phyloP scores from a whole-genome alignment of 2,329 filamentous ascomycete species.

The Aureobasidium lini region DNA sequence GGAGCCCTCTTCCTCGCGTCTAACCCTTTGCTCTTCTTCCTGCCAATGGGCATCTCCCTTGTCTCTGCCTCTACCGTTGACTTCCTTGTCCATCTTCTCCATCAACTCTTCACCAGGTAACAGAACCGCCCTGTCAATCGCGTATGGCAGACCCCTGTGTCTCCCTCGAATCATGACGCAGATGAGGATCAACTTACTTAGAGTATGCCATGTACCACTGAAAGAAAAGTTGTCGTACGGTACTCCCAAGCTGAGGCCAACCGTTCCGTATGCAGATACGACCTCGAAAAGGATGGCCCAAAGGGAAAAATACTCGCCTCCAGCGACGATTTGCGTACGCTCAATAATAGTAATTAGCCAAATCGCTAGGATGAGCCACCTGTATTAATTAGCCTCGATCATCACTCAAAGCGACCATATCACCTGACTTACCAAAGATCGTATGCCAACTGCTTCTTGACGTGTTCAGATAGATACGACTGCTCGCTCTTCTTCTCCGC shows the following conservation, averaged over 20 bases:
- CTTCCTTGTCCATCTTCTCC: constrained; percentile 27
- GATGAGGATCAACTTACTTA: constrained; percentile 45
- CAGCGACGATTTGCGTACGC: constrained; percentile 10
- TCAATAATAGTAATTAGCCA: constrained; percentile 36
- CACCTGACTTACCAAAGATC: constrained; percentile 29
- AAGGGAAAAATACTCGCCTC: constrained; percentile 23
- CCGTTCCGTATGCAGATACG: constrained; percentile 27
- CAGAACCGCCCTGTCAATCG: constrained; percentile 37
- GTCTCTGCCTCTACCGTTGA: constrained; percentile 11
- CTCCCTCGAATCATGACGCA: constrained; percentile 45
- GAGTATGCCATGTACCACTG: constrained; percentile 36
- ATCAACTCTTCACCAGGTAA: constrained; percentile 28
- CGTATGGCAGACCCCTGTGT: constrained; percentile 44
- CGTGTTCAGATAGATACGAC: constrained; percentile 39
- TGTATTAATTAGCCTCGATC: background rate
- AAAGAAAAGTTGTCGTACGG: constrained; percentile 35
- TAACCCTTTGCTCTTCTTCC: background rate
- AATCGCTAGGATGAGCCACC: constrained; percentile 30
- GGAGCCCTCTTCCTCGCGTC: background rate
- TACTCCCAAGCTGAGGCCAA: constrained; percentile 28
- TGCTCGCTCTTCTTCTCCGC: constrained; percentile 51
- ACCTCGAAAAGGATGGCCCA: constrained; percentile 36
- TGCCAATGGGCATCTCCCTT: background rate
- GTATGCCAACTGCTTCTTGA: constrained; percentile 30
- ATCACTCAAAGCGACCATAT: background rate